phyloP scores from a whole-genome alignment of 345 rosid species.

The Syzygium jambos region DNA sequence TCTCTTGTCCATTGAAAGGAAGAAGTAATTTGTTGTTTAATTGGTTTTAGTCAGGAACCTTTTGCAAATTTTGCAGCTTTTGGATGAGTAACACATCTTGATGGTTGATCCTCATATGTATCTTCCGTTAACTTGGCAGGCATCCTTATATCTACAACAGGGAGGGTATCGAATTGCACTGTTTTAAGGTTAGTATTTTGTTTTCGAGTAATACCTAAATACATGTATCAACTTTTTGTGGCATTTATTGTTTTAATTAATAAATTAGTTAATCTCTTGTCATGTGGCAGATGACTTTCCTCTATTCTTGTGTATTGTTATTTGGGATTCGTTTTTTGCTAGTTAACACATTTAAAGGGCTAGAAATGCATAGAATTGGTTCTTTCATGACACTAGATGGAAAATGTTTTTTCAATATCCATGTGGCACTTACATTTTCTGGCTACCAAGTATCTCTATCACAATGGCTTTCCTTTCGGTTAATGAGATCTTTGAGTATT shows the following conservation, averaged over 20 bases:
- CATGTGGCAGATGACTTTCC: not conserved
- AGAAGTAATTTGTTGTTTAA: not conserved
- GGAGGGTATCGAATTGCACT: constrained; percentile 82
- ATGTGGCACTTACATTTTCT: not conserved
- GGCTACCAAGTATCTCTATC: not conserved
- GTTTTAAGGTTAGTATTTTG: constrained; percentile 58
- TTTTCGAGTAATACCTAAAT: not conserved
- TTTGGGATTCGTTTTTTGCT: not conserved
- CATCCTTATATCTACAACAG: constrained; percentile 71
- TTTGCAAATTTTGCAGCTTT: not conserved
- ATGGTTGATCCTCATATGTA: not conserved
- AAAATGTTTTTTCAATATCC: not conserved
- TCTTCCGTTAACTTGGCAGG: constrained; percentile 25
- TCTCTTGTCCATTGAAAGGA: too few species aligned
- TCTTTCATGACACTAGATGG: not conserved
- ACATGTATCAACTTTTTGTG: not conserved
- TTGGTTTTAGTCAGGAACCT: not conserved
- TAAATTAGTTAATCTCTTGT: not conserved
- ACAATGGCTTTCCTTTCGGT: not conserved
- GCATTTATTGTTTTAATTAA: not conserved
- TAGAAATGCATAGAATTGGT: not conserved
- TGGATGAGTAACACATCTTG: not conserved
- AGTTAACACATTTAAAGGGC: not conserved
- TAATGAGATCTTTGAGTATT: not conserved
- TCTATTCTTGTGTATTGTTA: not conserved